Evolutionary conservation across 805 yeast genomes (phyloP).

Genomic region (Nakazawaea anatomiae): DNA sequence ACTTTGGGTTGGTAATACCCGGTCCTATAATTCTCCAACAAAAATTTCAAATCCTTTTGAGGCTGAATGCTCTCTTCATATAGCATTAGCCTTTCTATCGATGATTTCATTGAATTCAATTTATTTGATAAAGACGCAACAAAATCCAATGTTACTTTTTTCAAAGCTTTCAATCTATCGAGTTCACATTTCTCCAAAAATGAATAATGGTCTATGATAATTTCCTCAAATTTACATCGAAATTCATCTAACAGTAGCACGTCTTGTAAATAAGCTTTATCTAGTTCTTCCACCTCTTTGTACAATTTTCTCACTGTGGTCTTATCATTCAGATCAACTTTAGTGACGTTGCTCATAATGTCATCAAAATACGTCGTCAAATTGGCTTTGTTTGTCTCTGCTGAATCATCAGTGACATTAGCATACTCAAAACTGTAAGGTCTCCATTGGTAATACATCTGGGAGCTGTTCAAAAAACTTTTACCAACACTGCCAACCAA

Average conservation of each 20-base stretch:
- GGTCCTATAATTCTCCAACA: conserved; percentile 63
- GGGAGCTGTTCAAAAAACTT: conserved; percentile 66
- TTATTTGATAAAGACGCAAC: conserved; percentile 59
- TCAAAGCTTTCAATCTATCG: conserved; percentile 70
- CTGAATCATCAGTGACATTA: conserved; percentile 19
- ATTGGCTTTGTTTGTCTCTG: conserved; percentile 15
- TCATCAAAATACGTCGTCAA: conserved; percentile 9
- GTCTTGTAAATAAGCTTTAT: conserved; percentile 46
- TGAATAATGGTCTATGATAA: conserved; percentile 61
- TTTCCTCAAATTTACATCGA: conserved; percentile 71
- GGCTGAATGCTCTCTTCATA: conserved; percentile 73
- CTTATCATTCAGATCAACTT: conserved; percentile 32
- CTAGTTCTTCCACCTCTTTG: conserved; percentile 54
- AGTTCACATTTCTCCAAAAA: conserved; percentile 81
- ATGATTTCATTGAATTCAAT: conserved; percentile 48
- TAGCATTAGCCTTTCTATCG: conserved; percentile 55
- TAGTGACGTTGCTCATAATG: conserved; percentile 7
- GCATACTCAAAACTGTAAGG: conserved; percentile 57
- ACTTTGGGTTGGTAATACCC: conserved; percentile 74
- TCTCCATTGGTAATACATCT: conserved; percentile 77
- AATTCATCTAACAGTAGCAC: conserved; percentile 56
- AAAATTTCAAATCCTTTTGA: conserved; percentile 54
- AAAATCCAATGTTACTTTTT: conserved; percentile 70
- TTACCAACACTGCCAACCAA: conserved; percentile 59
- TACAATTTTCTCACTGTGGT: conserved; percentile 44